Evolutionary conservation across 345 rosid species (phyloP).

Genomic region (Syzygium jambos): DNA sequence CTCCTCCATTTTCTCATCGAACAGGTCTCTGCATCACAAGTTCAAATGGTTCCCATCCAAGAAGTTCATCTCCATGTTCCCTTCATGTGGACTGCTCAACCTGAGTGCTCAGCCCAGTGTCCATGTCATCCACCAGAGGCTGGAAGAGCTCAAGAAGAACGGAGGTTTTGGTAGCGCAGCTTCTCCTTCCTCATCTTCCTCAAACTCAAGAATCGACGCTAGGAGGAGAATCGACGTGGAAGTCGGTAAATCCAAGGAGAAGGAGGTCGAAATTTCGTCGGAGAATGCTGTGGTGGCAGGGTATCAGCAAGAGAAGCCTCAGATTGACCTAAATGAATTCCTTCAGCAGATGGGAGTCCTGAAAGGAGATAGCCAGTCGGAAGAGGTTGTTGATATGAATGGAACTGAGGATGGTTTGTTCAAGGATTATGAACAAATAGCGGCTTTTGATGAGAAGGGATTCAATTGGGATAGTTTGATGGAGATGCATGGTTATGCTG

Average conservation of each 20-base stretch:
- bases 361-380: constrained; percentile 26
- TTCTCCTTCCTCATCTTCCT: constrained; percentile 34
- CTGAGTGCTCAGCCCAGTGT: constrained; percentile 84
- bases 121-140: constrained; percentile 78
- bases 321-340: constrained; percentile 88
- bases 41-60: constrained; percentile 84
- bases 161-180: constrained; percentile 18
- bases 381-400: constrained; percentile 9
- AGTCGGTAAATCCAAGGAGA: constrained; percentile 13
- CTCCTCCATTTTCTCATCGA: neutral
- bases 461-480: constrained; percentile 66
- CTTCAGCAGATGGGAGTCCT: constrained; percentile 83
- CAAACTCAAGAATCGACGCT: constrained; percentile 22
- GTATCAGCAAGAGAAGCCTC: constrained; percentile 45
- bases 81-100: constrained; percentile 72
- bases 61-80: constrained; percentile 82
- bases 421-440: constrained; percentile 29
- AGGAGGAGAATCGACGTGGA: constrained; percentile 1
- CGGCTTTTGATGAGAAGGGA: constrained; percentile 27
- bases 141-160: constrained; percentile 65
- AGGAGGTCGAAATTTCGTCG: constrained; percentile 17
- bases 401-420: constrained; percentile 17
- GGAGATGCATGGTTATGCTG: constrained; percentile 45
- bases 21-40: constrained; percentile 13
- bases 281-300: constrained; percentile 9